These are phyloP conservation scores for Starmerella potacharoeniae DNA, from an alignment of 805 yeast genomes.

Conservation along the genomic window DNA sequence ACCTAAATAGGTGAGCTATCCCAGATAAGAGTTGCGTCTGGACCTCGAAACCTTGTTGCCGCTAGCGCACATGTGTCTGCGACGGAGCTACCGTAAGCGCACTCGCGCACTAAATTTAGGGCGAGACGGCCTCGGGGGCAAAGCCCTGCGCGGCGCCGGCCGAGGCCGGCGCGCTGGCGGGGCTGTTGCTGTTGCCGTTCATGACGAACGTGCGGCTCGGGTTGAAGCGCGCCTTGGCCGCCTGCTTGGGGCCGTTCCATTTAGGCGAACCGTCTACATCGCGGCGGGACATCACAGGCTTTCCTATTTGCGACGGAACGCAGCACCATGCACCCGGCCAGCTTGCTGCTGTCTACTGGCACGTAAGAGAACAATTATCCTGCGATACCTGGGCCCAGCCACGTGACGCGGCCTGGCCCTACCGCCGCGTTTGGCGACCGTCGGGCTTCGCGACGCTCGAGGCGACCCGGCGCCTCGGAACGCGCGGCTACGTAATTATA, in stretches of 20 bases:
- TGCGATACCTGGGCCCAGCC: background rate
- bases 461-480: too few species aligned
- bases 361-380: background rate
- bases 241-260: conserved; percentile 1
- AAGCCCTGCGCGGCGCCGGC: background rate
- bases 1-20: too few species aligned
- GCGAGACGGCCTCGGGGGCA: conserved; percentile 1
- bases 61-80: too few species aligned
- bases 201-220: conserved; percentile 4
- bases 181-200: background rate
- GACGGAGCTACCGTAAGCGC: too few species aligned
- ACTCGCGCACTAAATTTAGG: background rate
- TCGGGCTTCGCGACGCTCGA: too few species aligned
- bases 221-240: background rate
- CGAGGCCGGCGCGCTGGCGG: background rate
- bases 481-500: too few species aligned
- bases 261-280: conserved; percentile 5
- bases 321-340: conserved; percentile 7
- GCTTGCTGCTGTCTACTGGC: conserved; percentile 3
- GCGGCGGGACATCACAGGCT: conserved; percentile 3
- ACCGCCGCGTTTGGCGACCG: too few species aligned
- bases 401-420: background rate
- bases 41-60: too few species aligned
- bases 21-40: too few species aligned
- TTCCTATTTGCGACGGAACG: background rate